These are phyloP conservation scores for Acanthamoeba lenticulata DNA, from an alignment of 208 protist genomes.

Conservation along the genomic window DNA sequence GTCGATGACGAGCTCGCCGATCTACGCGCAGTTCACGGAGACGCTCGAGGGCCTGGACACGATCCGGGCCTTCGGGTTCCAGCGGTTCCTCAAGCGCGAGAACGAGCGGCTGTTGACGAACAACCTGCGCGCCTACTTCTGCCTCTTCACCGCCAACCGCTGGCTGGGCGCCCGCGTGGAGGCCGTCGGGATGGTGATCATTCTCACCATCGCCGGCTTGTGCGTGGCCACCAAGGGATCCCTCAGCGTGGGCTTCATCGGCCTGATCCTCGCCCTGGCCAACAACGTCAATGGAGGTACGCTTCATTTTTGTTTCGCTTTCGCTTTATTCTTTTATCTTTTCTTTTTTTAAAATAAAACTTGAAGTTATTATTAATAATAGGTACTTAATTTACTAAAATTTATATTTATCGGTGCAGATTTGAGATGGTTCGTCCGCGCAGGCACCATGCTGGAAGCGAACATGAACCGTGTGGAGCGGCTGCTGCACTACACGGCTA, in stretches of 20 bases:
- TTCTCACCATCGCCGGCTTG: not conserved
- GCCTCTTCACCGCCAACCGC: too few species aligned
- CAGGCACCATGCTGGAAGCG: constrained; percentile 4
- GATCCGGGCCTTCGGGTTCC: not conserved
- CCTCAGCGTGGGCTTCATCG: not conserved
- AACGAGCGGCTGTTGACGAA: not conserved
- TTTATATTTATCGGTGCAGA: not conserved
- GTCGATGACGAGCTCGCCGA: not conserved
- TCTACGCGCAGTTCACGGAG: not conserved
- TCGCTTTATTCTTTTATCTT: too few species aligned
- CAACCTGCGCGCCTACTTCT: constrained; percentile 3
- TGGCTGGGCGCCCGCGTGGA: too few species aligned
- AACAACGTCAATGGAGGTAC: not conserved
- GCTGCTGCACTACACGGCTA: not conserved
- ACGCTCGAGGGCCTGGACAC: not conserved
- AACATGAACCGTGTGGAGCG: constrained; percentile 48
- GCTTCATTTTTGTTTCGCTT: too few species aligned
- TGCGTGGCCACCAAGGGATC: not conserved
- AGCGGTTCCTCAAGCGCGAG: not conserved
- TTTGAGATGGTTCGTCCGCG: not conserved
- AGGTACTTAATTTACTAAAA: too few species aligned
- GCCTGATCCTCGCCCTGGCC: not conserved
- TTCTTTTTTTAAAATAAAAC: not conserved
- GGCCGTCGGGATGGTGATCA: not conserved
- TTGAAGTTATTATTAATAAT: too few species aligned